Percentiles rank a stretch among this genome's conserved stretches.
Conservation (phyloP, 1,284 basidiomycete species). For the Golubevia sp. region DNA sequence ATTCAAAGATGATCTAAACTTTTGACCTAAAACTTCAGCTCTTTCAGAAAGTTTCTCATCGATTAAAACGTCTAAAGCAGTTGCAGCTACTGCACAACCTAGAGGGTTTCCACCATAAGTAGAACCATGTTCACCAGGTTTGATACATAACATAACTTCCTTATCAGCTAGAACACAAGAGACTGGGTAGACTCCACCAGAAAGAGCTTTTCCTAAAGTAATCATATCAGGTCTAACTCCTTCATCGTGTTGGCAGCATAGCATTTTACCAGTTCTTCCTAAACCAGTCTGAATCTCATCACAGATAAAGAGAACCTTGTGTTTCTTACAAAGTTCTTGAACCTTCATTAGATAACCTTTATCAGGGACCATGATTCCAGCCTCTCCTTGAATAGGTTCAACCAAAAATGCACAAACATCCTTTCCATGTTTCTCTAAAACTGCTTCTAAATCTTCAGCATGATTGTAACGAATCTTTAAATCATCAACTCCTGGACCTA, state of each 20-base stretch:
- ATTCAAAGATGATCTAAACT: constrained; percentile 67
- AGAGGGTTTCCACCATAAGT: constrained; percentile 84
- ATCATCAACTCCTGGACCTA: constrained; percentile 71
- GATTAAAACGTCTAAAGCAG: constrained; percentile 83
- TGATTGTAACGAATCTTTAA: constrained; percentile 52
- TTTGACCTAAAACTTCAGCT: constrained; percentile 77
- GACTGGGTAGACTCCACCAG: constrained; percentile 95
- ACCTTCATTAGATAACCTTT: constrained; percentile 81
- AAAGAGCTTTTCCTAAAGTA: constrained; percentile 92
- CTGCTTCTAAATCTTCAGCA: constrained; percentile 76
- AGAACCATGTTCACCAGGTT: constrained; percentile 96
- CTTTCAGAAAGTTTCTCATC: constrained; percentile 82
- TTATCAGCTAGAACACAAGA: constrained; percentile 88
- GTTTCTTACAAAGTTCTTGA: constrained; percentile 83
- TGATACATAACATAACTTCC: constrained; percentile 90
- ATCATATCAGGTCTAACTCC: constrained; percentile 88
- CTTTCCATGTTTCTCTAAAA: constrained; percentile 79
- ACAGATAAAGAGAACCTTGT: constrained; percentile 92
- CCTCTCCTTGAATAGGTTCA: constrained; percentile 98
- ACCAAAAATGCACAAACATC: constrained; percentile 90
- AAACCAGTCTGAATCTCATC: constrained; percentile 89
- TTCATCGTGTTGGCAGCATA: constrained; percentile 79
- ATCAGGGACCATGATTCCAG: constrained; percentile 92
- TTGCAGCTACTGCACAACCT: constrained; percentile 89
- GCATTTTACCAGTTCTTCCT: constrained; percentile 51